Conservation (phyloP, 495 filamentous ascomycete genomes). For the Penicillium crystallinum region DNA sequence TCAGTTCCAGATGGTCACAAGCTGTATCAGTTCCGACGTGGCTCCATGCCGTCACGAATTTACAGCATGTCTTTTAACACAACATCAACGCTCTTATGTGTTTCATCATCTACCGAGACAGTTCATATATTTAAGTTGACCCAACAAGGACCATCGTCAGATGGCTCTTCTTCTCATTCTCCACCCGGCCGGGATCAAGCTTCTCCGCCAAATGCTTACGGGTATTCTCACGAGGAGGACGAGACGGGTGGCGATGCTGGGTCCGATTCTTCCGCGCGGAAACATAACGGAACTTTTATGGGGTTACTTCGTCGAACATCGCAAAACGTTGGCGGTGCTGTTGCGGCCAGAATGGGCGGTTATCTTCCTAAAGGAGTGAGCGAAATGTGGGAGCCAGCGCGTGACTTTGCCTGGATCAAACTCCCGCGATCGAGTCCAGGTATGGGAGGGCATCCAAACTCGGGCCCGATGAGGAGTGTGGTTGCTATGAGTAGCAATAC, state of each 20-base stretch:
- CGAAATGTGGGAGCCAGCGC: conserved; percentile 93
- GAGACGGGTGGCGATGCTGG: conserved; percentile 25
- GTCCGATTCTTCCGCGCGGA: conserved; percentile 36
- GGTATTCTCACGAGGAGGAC: conserved; percentile 35
- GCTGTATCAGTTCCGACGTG: conserved; percentile 89
- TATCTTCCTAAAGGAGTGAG: conserved; percentile 89
- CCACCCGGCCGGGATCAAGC: conserved; percentile 32
- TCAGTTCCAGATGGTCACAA: conserved; percentile 83
- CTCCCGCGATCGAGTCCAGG: conserved; percentile 59
- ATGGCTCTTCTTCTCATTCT: conserved; percentile 30
- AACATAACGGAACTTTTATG: conserved; percentile 65
- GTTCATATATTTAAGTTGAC: conserved; percentile 91
- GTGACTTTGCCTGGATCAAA: conserved; percentile 95
- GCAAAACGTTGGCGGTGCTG: conserved; percentile 84
- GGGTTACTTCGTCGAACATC: conserved; percentile 94
- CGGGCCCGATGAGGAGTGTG: conserved; percentile 65
- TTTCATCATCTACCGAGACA: conserved; percentile 93
- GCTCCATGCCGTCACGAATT: conserved; percentile 88
- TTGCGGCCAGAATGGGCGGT: conserved; percentile 82
- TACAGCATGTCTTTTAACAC: conserved; percentile 99
- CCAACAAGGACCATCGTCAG: conserved; percentile 29
- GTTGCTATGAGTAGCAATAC: conserved; percentile 92
- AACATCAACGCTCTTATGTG: conserved; percentile 85
- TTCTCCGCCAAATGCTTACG: conserved; percentile 34
- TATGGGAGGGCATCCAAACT: conserved; percentile 31